Evolutionary conservation across 352 stramenopile genomes (phyloP), one percentile per base, ranked within the genome.

Genomic region (Pythium myriotylum): DNA sequence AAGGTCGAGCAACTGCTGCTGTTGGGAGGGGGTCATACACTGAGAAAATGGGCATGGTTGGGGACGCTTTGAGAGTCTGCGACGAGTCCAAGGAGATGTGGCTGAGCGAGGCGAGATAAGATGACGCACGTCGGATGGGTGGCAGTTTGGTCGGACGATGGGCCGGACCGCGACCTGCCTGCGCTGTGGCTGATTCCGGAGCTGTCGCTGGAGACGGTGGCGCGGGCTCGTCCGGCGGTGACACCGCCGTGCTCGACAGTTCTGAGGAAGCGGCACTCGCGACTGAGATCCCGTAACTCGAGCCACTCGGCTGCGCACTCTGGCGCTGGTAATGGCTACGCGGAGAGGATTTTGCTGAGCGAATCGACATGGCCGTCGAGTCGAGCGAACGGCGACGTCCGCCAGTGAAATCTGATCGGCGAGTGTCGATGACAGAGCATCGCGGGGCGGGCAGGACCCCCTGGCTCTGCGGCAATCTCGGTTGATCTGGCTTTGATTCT

Each of bases 281-380:
- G 5, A 37, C 33, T 12, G 56, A 55, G 35, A 64, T n/a, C 5
- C 56, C 56, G 35, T 64, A 64, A 1, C 5, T 7, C 26, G 56
- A 57, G 37, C 32, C 20, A 19, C 32, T 37, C 22, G 20, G 29
- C 14, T 13, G 10, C 17, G n/a, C 17, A 16, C 45, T 62, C 22
- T 42, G 33, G 4, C 45, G 45, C 20, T 60, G 35, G 46, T 63
- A 63, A 2, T 52, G 37, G 14, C 56, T 64, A 14, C 37, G 47
- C 12, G 46, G 27, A 4, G 22, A 46, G 14, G 56, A 64, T 6
- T 27, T 39, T 22, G 49, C 24, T 4, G 56, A 64, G 23, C 56
- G 56, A 10, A 48, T 20, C 24, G 56, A 64, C n/a, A 50, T 13
- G 2, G 23, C 19, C 16, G 52, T 26, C 9, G 27, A 20, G 8